These are phyloP conservation scores for Saururus chinensis DNA, from an alignment of 164 flowering plant species.

Conservation along the genomic window DNA sequence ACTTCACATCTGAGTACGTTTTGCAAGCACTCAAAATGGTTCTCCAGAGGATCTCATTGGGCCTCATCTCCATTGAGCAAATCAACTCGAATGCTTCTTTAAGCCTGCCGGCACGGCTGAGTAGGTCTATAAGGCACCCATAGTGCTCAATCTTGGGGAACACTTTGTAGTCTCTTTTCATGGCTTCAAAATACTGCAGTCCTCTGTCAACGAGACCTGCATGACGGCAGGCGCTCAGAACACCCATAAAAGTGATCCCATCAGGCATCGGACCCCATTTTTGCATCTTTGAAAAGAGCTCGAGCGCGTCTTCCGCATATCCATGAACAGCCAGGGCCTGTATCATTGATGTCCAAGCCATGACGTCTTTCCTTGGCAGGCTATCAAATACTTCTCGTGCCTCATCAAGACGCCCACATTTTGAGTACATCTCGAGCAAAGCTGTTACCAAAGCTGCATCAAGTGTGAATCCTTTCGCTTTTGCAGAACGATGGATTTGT, in stretches of 20 bases:
- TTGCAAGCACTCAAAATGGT: constrained; percentile 17
- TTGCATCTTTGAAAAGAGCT: constrained; percentile 10
- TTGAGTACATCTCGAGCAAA: constrained; percentile 22
- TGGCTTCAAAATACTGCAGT: constrained; percentile 9
- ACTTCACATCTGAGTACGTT: constrained; percentile 7
- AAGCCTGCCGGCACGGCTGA: constrained; percentile 15
- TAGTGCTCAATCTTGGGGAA: constrained; percentile 20
- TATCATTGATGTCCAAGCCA: constrained; percentile 20
- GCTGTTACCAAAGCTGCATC: constrained; percentile 17
- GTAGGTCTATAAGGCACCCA: constrained; percentile 21
- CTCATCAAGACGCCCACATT: constrained; percentile 12
- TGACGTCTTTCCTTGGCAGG: constrained; percentile 8
- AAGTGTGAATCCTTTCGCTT: constrained; percentile 1
- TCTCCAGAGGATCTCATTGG: constrained; percentile 20
- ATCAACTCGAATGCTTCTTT: constrained; percentile 14
- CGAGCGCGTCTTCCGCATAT: constrained; percentile 14
- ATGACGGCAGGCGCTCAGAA: constrained; percentile 18
- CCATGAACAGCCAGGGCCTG: constrained; percentile 21
- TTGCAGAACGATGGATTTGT: constrained; percentile 14
- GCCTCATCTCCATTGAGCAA: constrained; percentile 13
- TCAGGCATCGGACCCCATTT: too few species aligned
- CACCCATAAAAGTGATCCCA: constrained; percentile 17
- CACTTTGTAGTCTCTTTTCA: constrained; percentile 7
- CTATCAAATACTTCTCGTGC: constrained; percentile 10
- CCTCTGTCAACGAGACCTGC: constrained; percentile 18